Evolutionary conservation across 768 basidiomycete genomes (phyloP).

Genomic region (Suillus ampliporus): DNA sequence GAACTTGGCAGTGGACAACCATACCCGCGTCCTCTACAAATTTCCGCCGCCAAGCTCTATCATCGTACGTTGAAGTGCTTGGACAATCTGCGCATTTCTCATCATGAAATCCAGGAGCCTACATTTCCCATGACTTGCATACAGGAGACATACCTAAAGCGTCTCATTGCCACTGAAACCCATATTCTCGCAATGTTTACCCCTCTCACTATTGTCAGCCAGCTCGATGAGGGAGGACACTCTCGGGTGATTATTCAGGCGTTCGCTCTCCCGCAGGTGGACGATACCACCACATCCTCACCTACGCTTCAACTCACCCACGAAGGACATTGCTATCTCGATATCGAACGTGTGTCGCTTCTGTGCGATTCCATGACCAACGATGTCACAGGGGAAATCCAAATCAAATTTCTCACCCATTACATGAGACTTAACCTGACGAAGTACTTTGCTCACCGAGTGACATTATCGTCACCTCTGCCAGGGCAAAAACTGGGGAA

Average conservation of each 20-base stretch:
- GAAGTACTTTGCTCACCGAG: conserved; percentile 9
- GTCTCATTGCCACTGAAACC: conserved; percentile 9
- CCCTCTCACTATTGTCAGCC: conserved; percentile 1
- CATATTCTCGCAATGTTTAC: conserved; percentile 8
- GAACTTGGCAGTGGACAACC: conserved; percentile 2
- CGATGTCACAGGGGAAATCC: background rate
- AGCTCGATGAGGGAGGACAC: background rate
- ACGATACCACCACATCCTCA: background rate
- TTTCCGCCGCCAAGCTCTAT: background rate
- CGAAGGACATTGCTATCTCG: conserved; percentile 5
- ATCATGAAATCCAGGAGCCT: conserved; percentile 1
- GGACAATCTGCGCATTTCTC: background rate
- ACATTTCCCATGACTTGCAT: background rate
- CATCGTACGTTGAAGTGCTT: background rate
- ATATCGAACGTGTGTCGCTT: conserved; percentile 5
- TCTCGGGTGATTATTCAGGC: conserved; percentile 3
- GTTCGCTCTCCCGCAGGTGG: background rate
- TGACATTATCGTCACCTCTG: background rate
- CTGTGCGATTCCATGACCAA: conserved; percentile 1
- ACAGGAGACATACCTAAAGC: conserved; percentile 3
- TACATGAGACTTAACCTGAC: conserved; percentile 6
- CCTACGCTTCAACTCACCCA: conserved; percentile 5
- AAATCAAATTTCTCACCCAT: conserved; percentile 4
- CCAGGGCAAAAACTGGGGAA: background rate
- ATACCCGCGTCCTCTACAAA: background rate